phyloP scores from a whole-genome alignment of 2,329 filamentous ascomycete genomes.

The Aspergillus clavatus region DNA sequence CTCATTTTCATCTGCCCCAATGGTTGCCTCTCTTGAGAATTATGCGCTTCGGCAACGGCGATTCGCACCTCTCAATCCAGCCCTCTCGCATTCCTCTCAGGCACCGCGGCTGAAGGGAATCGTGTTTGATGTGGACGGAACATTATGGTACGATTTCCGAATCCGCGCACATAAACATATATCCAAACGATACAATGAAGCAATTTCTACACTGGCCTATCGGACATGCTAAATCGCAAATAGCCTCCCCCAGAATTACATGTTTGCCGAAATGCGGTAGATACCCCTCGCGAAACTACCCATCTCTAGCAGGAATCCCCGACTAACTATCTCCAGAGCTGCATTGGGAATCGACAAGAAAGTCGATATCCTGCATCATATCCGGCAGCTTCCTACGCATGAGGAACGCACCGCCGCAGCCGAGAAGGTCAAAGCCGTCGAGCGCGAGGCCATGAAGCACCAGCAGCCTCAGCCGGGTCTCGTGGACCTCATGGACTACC shows the following conservation, averaged over 20 bases:
- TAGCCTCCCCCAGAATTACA: slow-evolving; percentile 88
- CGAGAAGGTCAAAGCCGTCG: slow-evolving; percentile 70
- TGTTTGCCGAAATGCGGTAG: slow-evolving; percentile 83
- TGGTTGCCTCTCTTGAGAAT: slow-evolving; percentile 22
- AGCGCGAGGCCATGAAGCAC: slow-evolving; percentile 70
- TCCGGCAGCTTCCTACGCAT: slow-evolving; percentile 64
- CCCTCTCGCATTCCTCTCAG: slow-evolving; percentile 21
- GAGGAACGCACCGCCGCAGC: slow-evolving; percentile 60
- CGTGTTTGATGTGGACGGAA: slow-evolving; percentile 94
- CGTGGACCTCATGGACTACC: slow-evolving; percentile 70
- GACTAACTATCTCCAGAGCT: slow-evolving; percentile 25
- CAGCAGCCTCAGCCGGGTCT: slow-evolving; percentile 83
- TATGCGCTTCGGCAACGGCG: slow-evolving; percentile 33
- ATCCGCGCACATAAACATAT: too few species aligned
- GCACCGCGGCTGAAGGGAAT: slow-evolving; percentile 52
- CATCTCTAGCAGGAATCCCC: too few species aligned
- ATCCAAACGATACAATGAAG: too few species aligned
- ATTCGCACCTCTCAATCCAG: slow-evolving; percentile 48
- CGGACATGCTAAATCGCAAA: not conserved
- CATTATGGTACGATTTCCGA: slow-evolving; percentile 64
- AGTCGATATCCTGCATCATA: slow-evolving; percentile 83
- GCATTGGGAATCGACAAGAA: slow-evolving; percentile 67
- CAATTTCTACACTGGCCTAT: too few species aligned
- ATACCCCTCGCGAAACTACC: not conserved
- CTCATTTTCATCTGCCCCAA: slow-evolving; percentile 6